These are phyloP conservation scores for Pontederia crassipes DNA, from an alignment of 176 grass and related monocot species.

Conservation along the genomic window DNA sequence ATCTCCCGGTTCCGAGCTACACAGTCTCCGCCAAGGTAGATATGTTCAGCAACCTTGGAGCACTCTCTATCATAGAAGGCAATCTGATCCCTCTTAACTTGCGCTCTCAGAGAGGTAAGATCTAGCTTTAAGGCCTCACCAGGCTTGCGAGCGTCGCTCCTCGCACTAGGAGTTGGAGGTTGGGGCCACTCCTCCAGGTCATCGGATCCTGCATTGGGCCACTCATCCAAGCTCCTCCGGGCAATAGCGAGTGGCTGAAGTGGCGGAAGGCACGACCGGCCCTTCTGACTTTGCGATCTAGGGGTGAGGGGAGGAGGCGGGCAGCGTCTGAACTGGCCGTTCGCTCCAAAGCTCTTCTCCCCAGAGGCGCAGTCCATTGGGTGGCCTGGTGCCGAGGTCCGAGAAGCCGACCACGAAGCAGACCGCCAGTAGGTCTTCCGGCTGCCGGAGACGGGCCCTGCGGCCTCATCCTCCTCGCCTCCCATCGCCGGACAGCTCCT, in stretches of 20 bases:
- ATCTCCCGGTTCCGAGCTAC: conserved; percentile 88
- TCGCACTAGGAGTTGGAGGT: conserved; percentile 67
- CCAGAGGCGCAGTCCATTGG: neutral
- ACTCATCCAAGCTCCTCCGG: conserved; percentile 69
- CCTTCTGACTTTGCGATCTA: conserved; percentile 64
- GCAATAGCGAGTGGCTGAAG: conserved; percentile 86
- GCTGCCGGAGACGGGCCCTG: conserved; percentile 10
- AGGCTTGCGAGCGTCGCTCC: conserved; percentile 26
- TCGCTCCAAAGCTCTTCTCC: neutral
- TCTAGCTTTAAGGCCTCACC: conserved; percentile 63
- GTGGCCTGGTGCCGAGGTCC: conserved; percentile 27
- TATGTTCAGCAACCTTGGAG: conserved; percentile 89
- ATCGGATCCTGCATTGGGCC: conserved; percentile 75
- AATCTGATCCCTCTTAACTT: conserved; percentile 84
- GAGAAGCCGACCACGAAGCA: conserved; percentile 68
- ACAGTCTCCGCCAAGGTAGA: conserved; percentile 85
- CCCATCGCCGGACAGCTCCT: conserved; percentile 5
- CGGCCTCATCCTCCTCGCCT: conserved; percentile 22
- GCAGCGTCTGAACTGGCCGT: conserved; percentile 15
- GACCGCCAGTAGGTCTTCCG: conserved; percentile 82
- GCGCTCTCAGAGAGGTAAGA: conserved; percentile 46
- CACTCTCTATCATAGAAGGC: conserved; percentile 99
- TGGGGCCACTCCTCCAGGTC: conserved; percentile 91
- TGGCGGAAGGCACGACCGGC: conserved; percentile 52
- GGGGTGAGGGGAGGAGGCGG: conserved; percentile 62